Conservation (phyloP, 768 basidiomycete genomes). For the Suillus alpinus region DNA sequence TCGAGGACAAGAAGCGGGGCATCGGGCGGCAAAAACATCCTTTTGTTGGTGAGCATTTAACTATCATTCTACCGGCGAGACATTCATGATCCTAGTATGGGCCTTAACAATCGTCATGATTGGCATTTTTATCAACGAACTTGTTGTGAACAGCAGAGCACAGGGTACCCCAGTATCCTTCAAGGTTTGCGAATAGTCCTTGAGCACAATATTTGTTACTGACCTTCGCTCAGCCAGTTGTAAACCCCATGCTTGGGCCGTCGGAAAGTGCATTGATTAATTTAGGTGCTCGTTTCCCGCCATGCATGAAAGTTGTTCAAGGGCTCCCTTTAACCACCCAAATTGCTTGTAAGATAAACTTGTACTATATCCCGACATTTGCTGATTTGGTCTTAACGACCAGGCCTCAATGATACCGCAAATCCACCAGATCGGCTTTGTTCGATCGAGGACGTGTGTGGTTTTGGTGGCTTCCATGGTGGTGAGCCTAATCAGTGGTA, state of each 20-base stretch:
- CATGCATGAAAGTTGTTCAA: slow-evolving; percentile 80
- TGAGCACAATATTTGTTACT: slow-evolving; percentile 2
- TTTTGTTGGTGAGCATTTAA: slow-evolving; percentile 56
- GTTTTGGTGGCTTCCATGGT: slow-evolving; percentile 70
- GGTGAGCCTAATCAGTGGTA: slow-evolving; percentile 54
- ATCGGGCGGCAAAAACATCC: slow-evolving; percentile 81
- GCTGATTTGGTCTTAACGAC: slow-evolving; percentile 4
- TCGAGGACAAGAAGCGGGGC: slow-evolving; percentile 85
- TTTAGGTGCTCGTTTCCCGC: slow-evolving; percentile 88
- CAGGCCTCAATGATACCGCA: slow-evolving; percentile 81
- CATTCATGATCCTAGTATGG: slow-evolving; percentile 47
- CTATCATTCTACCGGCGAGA: neutral
- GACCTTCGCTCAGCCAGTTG: slow-evolving; percentile 51
- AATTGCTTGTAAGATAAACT: slow-evolving; percentile 53
- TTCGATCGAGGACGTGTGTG: slow-evolving; percentile 79
- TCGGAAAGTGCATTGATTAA: slow-evolving; percentile 80
- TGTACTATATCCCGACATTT: slow-evolving; percentile 7
- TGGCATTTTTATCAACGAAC: slow-evolving; percentile 78
- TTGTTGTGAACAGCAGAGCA: slow-evolving; percentile 67
- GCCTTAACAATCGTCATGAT: slow-evolving; percentile 63
- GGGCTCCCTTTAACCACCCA: slow-evolving; percentile 51
- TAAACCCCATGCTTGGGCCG: slow-evolving; percentile 92
- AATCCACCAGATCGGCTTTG: slow-evolving; percentile 73
- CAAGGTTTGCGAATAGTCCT: slow-evolving; percentile 48
- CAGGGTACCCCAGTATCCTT: slow-evolving; percentile 87